phyloP scores from a whole-genome alignment of 495 filamentous ascomycete species.

The Penicillium goetzii region DNA sequence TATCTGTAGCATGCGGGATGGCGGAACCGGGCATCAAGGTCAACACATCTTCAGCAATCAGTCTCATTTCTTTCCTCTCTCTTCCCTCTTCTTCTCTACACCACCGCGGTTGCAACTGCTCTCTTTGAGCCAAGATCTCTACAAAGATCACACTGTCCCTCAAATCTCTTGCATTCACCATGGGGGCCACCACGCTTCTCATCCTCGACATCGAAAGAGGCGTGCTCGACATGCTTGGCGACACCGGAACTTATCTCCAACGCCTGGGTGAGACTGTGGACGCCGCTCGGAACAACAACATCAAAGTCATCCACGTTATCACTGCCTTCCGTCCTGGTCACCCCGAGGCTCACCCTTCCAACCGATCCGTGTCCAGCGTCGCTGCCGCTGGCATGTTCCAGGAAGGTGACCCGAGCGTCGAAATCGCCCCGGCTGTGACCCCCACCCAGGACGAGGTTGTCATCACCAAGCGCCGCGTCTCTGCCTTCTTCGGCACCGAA shows the following conservation, averaged over 20 bases:
- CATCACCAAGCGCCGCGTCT: constrained; percentile 42
- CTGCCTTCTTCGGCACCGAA: constrained; percentile 41
- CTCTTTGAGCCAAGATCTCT: not conserved
- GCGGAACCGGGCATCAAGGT: not conserved
- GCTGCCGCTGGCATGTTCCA: constrained; percentile 25
- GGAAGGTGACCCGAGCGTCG: constrained; percentile 22
- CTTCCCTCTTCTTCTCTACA: not conserved
- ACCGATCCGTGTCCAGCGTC: constrained; percentile 27
- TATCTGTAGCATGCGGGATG: not conserved
- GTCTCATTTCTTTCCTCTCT: not conserved
- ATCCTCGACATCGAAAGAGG: constrained; percentile 44
- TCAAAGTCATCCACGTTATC: constrained; percentile 39
- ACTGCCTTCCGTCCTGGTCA: constrained; percentile 40
- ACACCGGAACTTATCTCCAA: constrained; percentile 28
- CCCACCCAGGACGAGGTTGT: constrained; percentile 32
- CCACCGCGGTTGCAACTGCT: not conserved
- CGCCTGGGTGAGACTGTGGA: constrained; percentile 29
- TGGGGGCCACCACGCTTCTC: constrained; percentile 38
- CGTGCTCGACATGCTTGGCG: constrained; percentile 26
- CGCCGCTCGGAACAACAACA: constrained; percentile 30
- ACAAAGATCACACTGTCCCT: not conserved
- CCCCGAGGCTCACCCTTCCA: constrained; percentile 34
- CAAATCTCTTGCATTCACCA: constrained; percentile 10
- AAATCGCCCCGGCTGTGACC: constrained; percentile 32
- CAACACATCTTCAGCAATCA: not conserved